Conservation (phyloP, 2,329 filamentous ascomycete species). For the Alternaria angustiovoidea region DNA sequence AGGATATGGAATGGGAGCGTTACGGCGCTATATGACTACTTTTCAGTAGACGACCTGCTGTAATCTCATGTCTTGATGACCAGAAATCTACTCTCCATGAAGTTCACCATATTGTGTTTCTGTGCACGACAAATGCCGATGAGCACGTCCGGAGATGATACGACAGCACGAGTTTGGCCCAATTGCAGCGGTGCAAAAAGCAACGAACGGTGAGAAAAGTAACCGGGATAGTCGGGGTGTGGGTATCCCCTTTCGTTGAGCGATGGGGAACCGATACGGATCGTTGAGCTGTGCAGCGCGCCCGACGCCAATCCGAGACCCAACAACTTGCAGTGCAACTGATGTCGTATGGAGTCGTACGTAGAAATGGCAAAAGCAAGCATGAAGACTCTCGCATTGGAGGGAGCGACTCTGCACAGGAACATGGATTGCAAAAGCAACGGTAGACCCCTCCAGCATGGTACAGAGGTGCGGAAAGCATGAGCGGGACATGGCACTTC, state of each 20-base stretch:
- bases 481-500: constrained; percentile 6
- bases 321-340: constrained; percentile 3
- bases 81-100: constrained; percentile 4
- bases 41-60: constrained; percentile 35
- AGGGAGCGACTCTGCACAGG: background rate
- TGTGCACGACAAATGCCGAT: background rate
- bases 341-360: background rate
- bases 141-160: constrained; percentile 4
- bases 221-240: constrained; percentile 13
- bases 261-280: constrained; percentile 30
- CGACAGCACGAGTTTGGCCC: background rate
- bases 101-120: constrained; percentile 2
- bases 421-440: constrained; percentile 9
- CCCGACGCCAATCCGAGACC: constrained; percentile 10
- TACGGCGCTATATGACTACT: constrained; percentile 42
- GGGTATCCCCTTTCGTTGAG: constrained; percentile 19
- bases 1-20: constrained; percentile 38
- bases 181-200: constrained; percentile 11
- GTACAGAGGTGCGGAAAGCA: constrained; percentile 2
- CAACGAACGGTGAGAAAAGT: constrained; percentile 10
- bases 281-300: constrained; percentile 19
- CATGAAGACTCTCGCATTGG: background rate
- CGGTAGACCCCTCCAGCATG: background rate
- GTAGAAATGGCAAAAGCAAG: background rate
- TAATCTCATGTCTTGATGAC: constrained; percentile 39